Conservation (phyloP, 2,329 filamentous ascomycete species). For the Bipolaris oryzae region DNA sequence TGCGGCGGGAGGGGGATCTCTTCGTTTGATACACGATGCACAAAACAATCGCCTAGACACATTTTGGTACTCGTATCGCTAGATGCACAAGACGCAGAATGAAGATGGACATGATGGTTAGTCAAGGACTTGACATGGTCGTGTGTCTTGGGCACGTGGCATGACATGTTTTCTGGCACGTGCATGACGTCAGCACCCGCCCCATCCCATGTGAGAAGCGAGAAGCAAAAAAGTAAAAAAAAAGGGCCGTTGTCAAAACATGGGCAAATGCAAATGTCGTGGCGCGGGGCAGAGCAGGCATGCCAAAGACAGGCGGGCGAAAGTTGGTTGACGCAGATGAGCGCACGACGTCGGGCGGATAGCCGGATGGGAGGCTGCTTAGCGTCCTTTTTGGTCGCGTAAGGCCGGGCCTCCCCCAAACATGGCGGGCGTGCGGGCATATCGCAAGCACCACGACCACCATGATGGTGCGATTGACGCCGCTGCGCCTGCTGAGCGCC, state of each 20-base stretch:
- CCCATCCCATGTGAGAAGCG: not conserved
- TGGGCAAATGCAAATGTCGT: not conserved
- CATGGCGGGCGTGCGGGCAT: constrained; percentile 15
- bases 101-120: too few relatives aligned
- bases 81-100: too few relatives aligned
- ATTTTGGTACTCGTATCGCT: too few relatives aligned
- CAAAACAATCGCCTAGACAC: too few relatives aligned
- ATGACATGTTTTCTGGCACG: too few relatives aligned
- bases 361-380: constrained; percentile 7
- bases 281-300: not conserved
- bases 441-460: constrained; percentile 24
- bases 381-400: constrained; percentile 7
- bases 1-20: too few relatives aligned
- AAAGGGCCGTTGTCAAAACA: not conserved
- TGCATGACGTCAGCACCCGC: not conserved
- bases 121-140: too few relatives aligned
- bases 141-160: too few relatives aligned
- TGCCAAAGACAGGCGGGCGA: too few relatives aligned
- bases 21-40: too few relatives aligned
- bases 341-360: constrained; percentile 2
- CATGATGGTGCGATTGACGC: constrained; percentile 47
- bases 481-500: constrained; percentile 42
- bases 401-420: constrained; percentile 16
- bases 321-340: too few relatives aligned
- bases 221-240: not conserved